Percentiles rank a stretch among this genome's conserved stretches.
phyloP scores from a whole-genome alignment of 2,329 filamentous ascomycete species.

The Tolypocladium nubicola region DNA sequence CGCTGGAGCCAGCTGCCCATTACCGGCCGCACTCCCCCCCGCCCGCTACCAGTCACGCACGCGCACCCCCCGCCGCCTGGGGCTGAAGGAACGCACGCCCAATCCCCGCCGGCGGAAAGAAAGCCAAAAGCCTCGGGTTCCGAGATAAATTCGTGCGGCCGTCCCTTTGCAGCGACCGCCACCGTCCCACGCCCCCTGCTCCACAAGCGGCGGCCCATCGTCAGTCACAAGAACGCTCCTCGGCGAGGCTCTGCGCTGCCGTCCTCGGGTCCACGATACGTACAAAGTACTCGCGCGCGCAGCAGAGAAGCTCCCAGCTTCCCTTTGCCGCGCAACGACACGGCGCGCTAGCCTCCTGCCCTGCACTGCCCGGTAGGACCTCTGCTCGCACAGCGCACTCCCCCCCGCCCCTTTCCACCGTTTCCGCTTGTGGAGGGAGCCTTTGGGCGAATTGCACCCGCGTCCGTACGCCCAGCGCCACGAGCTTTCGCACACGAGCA shows the following conservation, averaged over 20 bases:
- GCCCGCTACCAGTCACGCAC: neutral
- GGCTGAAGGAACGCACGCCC: slow-evolving; percentile 4
- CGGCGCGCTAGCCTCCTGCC: neutral
- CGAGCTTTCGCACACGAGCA: slow-evolving; percentile 1
- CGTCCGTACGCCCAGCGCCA: slow-evolving; percentile 2
- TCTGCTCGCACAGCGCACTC: neutral
- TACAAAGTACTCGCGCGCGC: neutral
- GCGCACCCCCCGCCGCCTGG: neutral
- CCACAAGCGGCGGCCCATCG: neutral
- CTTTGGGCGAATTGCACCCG: slow-evolving; percentile 1
- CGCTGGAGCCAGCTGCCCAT: no score
- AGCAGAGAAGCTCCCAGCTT: neutral
- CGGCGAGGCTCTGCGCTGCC: neutral
- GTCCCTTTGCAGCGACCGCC: slow-evolving; percentile 7
- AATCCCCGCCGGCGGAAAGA: slow-evolving; percentile 11
- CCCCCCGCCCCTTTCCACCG: neutral
- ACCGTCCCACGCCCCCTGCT: neutral
- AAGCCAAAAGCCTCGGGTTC: slow-evolving; percentile 16
- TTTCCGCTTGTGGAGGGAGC: slow-evolving; percentile 1
- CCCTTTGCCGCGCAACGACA: neutral
- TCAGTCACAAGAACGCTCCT: neutral
- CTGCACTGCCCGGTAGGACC: neutral
- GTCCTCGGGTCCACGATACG: neutral
- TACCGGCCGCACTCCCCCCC: neutral
- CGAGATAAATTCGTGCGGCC: slow-evolving; percentile 23